Evolutionary conservation across 495 filamentous ascomycete species (phyloP).

Genomic region (Chlorociboria aeruginascens): DNA sequence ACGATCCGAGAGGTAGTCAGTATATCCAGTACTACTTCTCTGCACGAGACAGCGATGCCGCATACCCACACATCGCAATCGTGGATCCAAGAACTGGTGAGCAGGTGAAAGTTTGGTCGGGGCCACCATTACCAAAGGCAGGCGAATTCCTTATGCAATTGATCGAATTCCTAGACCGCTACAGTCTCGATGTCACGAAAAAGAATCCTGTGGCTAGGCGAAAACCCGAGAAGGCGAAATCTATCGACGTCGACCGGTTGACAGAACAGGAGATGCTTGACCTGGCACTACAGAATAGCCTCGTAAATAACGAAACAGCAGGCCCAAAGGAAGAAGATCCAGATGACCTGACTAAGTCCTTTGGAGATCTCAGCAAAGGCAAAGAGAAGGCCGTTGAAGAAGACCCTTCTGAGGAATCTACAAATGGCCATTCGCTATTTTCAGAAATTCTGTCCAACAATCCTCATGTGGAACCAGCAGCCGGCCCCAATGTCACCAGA

Average conservation of each 20-base stretch:
- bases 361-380: conserved; percentile 53
- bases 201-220: conserved; percentile 85
- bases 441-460: conserved; percentile 52
- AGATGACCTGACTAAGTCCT: conserved; percentile 68
- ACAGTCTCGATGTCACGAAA: conserved; percentile 73
- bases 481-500: conserved; percentile 59
- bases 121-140: conserved; percentile 60
- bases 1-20: conserved; percentile 58
- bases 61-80: conserved; percentile 89
- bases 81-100: conserved; percentile 93
- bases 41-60: conserved; percentile 46
- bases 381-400: conserved; percentile 25
- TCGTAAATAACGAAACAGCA: conserved; percentile 32
- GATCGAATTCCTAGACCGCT: conserved; percentile 90
- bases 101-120: conserved; percentile 94
- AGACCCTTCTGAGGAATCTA: conserved; percentile 17
- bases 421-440: conserved; percentile 36
- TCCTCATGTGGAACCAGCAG: conserved; percentile 66
- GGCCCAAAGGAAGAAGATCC: conserved; percentile 49
- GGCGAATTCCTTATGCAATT: conserved; percentile 81
- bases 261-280: conserved; percentile 96
- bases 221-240: conserved; percentile 56
- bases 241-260: conserved; percentile 71
- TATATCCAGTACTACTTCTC: conserved; percentile 90
- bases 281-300: conserved; percentile 79